Percentiles rank a stretch among this genome's conserved stretches.
phyloP scores from a whole-genome alignment of 495 filamentous ascomycete genomes.

The Tuber calosporum region DNA sequence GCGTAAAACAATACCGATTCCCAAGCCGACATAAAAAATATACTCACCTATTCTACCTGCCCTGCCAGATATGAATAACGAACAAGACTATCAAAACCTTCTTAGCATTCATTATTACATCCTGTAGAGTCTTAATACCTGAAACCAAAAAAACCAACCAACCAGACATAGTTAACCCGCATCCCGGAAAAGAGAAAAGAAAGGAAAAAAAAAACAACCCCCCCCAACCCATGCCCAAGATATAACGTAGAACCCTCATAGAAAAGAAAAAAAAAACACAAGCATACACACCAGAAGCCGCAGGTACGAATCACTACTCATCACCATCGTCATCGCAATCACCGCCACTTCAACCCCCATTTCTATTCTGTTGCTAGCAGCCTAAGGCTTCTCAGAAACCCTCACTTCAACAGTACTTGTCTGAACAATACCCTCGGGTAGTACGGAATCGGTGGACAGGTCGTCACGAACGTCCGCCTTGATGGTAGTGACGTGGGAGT shows the following conservation, averaged over 20 bases:
- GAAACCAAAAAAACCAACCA: conserved; percentile 2
- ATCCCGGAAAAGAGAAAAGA: background rate
- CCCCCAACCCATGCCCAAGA: background rate
- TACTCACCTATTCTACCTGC: too few relatives aligned
- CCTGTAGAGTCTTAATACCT: background rate
- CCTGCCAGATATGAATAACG: background rate
- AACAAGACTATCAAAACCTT: conserved; percentile 6
- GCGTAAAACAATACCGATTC: background rate
- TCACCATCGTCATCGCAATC: background rate
- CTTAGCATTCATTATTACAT: conserved; percentile 2
- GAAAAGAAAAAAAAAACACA: background rate
- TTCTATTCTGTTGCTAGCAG: background rate
- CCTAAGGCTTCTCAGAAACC: conserved; percentile 1
- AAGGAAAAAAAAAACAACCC: background rate
- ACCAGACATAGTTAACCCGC: background rate
- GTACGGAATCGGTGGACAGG: background rate
- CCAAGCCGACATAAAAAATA: background rate
- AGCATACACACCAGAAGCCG: background rate
- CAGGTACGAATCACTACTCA: background rate
- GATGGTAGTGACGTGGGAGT: background rate
- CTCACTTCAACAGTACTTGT: conserved; percentile 2
- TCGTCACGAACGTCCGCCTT: conserved; percentile 4
- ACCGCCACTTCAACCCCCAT: background rate
- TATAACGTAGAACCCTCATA: background rate
- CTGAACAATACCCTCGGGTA: background rate